Conservation (phyloP, 2,329 filamentous ascomycete species). For the Colletotrichum acutatum region DNA sequence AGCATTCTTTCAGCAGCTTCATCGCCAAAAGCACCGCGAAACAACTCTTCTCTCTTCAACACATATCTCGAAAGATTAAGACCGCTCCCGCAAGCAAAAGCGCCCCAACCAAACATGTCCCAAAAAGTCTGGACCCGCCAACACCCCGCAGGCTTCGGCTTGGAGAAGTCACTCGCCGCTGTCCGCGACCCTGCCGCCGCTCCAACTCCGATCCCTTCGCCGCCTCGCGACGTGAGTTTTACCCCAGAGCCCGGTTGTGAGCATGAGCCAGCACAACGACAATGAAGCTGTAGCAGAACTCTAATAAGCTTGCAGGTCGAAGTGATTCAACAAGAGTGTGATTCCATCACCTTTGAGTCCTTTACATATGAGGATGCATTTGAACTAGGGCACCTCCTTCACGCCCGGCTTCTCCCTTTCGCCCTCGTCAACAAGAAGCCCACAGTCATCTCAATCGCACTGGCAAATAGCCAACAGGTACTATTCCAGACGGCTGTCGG, state of each 20-base stretch:
- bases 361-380: conserved; percentile 75
- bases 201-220: conserved; percentile 28
- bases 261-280: not conserved
- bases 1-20: not conserved
- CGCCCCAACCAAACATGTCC: conserved; percentile 55
- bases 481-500: conserved; percentile 78
- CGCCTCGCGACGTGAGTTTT: conserved; percentile 36
- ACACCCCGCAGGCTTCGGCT: conserved; percentile 41
- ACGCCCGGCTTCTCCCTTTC: conserved; percentile 68
- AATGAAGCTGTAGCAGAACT: not conserved
- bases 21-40: not conserved
- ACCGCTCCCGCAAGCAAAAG: not conserved
- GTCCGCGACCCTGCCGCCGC: conserved; percentile 36
- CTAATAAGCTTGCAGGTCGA: conserved; percentile 38
- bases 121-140: conserved; percentile 42
- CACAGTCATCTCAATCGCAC: conserved; percentile 71
- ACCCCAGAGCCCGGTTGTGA: too few relatives aligned
- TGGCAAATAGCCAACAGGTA: conserved; percentile 66
- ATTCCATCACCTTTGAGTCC: conserved; percentile 57
- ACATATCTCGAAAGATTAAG: not conserved
- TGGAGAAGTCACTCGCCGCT: conserved; percentile 40
- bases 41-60: not conserved
- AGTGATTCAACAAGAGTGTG: conserved; percentile 47
- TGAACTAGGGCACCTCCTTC: conserved; percentile 72
- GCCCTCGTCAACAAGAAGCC: conserved; percentile 52